Evolutionary conservation across 805 yeast genomes (phyloP).

Genomic region (Kazachstania bromeliacearum): DNA sequence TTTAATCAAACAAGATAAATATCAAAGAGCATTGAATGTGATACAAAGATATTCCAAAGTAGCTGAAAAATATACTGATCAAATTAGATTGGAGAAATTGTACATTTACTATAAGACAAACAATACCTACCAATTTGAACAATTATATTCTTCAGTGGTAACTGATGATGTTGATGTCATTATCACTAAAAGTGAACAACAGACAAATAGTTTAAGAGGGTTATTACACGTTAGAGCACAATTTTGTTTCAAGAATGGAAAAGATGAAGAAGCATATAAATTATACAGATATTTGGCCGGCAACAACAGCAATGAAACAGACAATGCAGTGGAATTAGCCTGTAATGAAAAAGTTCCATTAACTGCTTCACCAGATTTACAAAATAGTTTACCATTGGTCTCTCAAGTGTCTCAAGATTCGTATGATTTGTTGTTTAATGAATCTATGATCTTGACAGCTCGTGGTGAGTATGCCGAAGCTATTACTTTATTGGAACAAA

Average conservation of each 20-base stretch:
- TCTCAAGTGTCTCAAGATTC: constrained; percentile 26
- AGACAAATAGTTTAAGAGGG: constrained; percentile 27
- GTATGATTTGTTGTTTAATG: constrained; percentile 59
- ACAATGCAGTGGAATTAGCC: constrained; percentile 43
- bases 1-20: constrained; percentile 55
- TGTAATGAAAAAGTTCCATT: constrained; percentile 64
- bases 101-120: constrained; percentile 55
- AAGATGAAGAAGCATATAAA: constrained; percentile 39
- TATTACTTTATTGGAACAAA: constrained; percentile 36
- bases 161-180: constrained; percentile 7
- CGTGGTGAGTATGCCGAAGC: constrained; percentile 34
- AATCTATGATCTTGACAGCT: constrained; percentile 46
- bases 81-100: constrained; percentile 43
- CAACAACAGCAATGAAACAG: constrained; percentile 28
- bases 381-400: constrained; percentile 3
- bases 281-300: constrained; percentile 41
- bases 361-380: constrained; percentile 34
- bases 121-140: constrained; percentile 25
- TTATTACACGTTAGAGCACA: constrained; percentile 45
- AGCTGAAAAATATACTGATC: constrained; percentile 27
- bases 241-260: constrained; percentile 42
- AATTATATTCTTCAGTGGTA: constrained; percentile 14
- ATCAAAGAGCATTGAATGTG: constrained; percentile 40
- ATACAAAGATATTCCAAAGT: constrained; percentile 33
- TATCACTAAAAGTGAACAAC: constrained; percentile 4